Evolutionary conservation across 2,329 filamentous ascomycete species (phyloP), one percentile per base, ranked within the genome.

Genomic region (Corinectria fuckeliana): DNA sequence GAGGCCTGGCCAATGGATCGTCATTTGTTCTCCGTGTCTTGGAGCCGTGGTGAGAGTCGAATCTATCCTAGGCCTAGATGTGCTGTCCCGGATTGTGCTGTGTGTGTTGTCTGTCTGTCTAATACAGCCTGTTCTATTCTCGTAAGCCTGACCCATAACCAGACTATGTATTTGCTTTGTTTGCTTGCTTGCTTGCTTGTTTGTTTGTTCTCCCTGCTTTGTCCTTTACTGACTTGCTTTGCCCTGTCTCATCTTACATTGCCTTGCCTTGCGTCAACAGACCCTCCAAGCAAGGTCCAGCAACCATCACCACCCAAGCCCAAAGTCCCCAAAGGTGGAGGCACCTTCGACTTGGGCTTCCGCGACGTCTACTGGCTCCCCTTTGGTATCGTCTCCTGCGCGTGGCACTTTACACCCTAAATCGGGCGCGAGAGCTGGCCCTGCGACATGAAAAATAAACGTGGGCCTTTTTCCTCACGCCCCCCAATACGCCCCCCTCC

Each of bases 1-100:
- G 55, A 47, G 49, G 21, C 44, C 42, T 34, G 52, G 48, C 58
- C 48, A 60, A 50, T 57, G 39, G 44, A 34, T 45, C 32, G 39
- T 38, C 47, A 25, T 38, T 38, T 38, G 16, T 5, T 32, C 30
- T 14, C 30, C 30, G n/a, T n/a, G n/a, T n/a, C n/a, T n/a, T n/a
- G n/a, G n/a, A n/a, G n/a, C n/a, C n/a, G n/a, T n/a, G n/a, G n/a
- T n/a, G n/a, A n/a, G n/a, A n/a, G n/a, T n/a, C n/a, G n/a, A n/a
- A n/a, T n/a, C n/a, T n/a, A n/a, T n/a, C n/a, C n/a, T n/a, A n/a
- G n/a, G n/a, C n/a, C n/a, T n/a, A n/a, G n/a, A n/a, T n/a, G n/a
- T n/a, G n/a, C n/a, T n/a, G n/a, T n/a, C n/a, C n/a, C n/a, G n/a
- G n/a, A n/a, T n/a, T n/a, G 9, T 32, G 28, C 28, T 32, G 10